Percentiles rank a stretch among this genome's conserved stretches.
These are phyloP conservation scores for Stephania yunnanensis DNA, from an alignment of 164 flowering plant genomes.

Conservation along the genomic window DNA sequence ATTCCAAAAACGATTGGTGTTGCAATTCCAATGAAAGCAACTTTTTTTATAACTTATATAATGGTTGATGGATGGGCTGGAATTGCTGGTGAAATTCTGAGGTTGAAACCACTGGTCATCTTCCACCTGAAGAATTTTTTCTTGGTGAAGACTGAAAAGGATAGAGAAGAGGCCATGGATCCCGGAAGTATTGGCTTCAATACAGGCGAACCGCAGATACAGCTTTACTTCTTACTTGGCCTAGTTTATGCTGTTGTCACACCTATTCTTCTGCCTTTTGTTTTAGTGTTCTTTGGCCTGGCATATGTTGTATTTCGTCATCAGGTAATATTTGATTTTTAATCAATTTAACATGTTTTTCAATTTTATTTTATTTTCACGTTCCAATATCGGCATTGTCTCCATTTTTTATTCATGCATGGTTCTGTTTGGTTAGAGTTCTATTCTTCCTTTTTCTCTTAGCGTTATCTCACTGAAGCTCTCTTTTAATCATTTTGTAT, in stretches of 20 bases:
- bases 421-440: no score
- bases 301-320: conserved; percentile 83
- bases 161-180: conserved; percentile 89
- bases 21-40: conserved; percentile 91
- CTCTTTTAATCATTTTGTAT: no score
- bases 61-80: conserved; percentile 99
- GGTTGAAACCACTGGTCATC: conserved; percentile 64
- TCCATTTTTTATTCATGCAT: no score
- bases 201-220: conserved; percentile 81
- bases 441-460: no score
- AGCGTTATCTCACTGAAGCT: no score
- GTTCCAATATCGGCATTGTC: no score
- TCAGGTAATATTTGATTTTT: conserved; percentile 51
- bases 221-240: conserved; percentile 85
- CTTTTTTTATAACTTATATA: conserved; percentile 84
- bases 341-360: no score
- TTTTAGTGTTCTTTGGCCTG: conserved; percentile 67
- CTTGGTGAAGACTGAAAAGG: conserved; percentile 81
- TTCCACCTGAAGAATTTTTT: conserved; percentile 76
- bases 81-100: conserved; percentile 72
- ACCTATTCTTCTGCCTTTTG: conserved; percentile 80
- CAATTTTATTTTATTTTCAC: no score
- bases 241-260: conserved; percentile 82
- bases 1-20: conserved; percentile 71
- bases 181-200: conserved; percentile 79